Conservation (phyloP, 768 basidiomycete species). For the Mrakia gelida region DNA sequence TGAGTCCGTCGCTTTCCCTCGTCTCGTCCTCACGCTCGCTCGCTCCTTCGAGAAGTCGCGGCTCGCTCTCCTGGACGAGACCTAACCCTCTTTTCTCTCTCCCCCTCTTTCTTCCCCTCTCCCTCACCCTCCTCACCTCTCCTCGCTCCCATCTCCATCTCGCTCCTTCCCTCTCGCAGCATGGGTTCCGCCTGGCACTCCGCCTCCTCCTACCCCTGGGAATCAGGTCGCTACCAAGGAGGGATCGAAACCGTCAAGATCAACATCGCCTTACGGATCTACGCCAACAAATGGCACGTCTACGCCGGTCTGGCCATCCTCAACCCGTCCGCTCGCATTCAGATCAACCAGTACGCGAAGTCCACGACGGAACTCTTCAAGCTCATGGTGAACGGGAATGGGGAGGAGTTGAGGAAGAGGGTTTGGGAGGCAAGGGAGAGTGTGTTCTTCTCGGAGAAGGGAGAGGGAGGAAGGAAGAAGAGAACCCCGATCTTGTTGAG, state of each 20-base stretch:
- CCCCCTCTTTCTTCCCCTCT: not conserved
- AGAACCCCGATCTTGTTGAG: slow-evolving; percentile 69
- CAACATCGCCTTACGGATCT: slow-evolving; percentile 93
- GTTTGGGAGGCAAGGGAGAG: slow-evolving; percentile 66
- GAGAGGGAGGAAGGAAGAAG: slow-evolving; percentile 38
- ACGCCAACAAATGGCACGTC: slow-evolving; percentile 97
- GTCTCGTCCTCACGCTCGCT: not conserved
- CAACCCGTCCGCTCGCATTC: slow-evolving; percentile 79
- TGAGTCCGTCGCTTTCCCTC: slow-evolving; percentile 42
- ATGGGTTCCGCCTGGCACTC: slow-evolving; percentile 97
- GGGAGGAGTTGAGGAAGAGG: slow-evolving; percentile 59
- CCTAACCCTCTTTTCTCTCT: not conserved
- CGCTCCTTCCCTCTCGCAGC: slow-evolving; percentile 47
- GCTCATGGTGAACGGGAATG: slow-evolving; percentile 70
- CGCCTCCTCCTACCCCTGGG: slow-evolving; percentile 82
- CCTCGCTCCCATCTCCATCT: slow-evolving; percentile 48
- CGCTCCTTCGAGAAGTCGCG: not conserved
- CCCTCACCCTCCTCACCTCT: slow-evolving; percentile 41
- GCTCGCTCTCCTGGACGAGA: too few relatives aligned
- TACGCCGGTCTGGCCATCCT: slow-evolving; percentile 98
- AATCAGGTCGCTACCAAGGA: slow-evolving; percentile 82
- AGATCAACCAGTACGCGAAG: slow-evolving; percentile 86
- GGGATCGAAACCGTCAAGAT: slow-evolving; percentile 98
- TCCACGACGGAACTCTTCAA: slow-evolving; percentile 88
- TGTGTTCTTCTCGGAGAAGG: slow-evolving; percentile 57